Evolutionary conservation across 495 filamentous ascomycete genomes (phyloP), one percentile per base, ranked within the genome.

Genomic region (Neurospora sp.): DNA sequence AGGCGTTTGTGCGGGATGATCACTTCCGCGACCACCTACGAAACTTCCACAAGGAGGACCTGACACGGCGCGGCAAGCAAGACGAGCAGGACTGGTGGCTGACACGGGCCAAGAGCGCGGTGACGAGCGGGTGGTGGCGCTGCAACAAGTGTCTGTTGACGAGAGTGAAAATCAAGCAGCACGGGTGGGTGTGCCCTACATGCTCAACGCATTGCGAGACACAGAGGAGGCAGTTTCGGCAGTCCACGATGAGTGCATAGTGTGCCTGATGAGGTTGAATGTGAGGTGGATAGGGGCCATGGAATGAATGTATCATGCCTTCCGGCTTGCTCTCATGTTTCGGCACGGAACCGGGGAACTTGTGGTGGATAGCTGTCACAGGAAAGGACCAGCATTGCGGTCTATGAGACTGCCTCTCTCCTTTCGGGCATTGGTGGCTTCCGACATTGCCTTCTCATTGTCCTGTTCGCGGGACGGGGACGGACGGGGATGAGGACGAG

Each of bases 21-120:
- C 85, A 85, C 72, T 84, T 79, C 68, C 79, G 86, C 18, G 85
- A 87, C 45, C 86, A 88, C 73, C 79, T 85, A 9, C 79, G 85
- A 12, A 81, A 84, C 12, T 85, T 72, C 69, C 86, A 88, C 78
- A 79, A 76, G 31, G 86, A 88, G 74, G 86, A 87, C 72, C 74
- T 87, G 18, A 53, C 75, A 74, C 81, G 79, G 31, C 78, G 82
- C 1, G 72, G 74, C n/a, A 73, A 40, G 27, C 72, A 53, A 70
- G 72, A 39, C 9, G 76, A 78, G 31, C n/a, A n/a, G 2, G 68
- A 61, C 18, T 79, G 74, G 73, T 80, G 79, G 79, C 27, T 18
- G 35, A 31, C 38, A 8, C 71, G 77, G 70, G 44, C 74, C 16
- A 18, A 41, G 1, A 9, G 31, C 37, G 76, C 75, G 6, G 73